Evolutionary conservation across 2,329 filamentous ascomycete genomes (phyloP).

Genomic region (Hypoxylon sp.): DNA sequence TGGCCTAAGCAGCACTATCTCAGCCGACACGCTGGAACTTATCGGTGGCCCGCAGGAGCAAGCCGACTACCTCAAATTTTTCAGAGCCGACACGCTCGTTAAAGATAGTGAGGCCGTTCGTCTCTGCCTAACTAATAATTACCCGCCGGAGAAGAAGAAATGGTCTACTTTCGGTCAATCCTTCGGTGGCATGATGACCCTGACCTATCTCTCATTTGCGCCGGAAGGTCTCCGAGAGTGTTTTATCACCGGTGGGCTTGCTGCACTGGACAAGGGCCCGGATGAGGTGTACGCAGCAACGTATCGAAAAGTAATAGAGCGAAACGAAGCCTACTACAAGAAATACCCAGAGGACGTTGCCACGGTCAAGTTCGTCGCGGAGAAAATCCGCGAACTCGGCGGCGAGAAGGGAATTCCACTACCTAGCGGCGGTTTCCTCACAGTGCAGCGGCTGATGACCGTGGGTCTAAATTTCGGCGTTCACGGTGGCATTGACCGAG

Average conservation of each 20-base stretch:
- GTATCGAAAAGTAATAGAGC: conserved; percentile 76
- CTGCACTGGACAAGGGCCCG: conserved; percentile 78
- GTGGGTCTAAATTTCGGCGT: conserved; percentile 84
- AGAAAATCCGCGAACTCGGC: conserved; percentile 71
- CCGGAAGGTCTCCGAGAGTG: conserved; percentile 84
- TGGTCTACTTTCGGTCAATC: conserved; percentile 93
- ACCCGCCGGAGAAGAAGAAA: conserved; percentile 77
- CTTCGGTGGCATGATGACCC: conserved; percentile 88
- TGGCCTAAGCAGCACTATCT: conserved; percentile 85
- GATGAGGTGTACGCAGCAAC: conserved; percentile 83
- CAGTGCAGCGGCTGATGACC: conserved; percentile 80
- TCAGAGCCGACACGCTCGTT: conserved; percentile 92
- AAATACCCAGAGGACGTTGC: conserved; percentile 88
- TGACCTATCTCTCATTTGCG: conserved; percentile 87
- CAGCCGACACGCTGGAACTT: conserved; percentile 76
- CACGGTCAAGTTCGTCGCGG: conserved; percentile 75
- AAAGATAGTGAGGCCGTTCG: conserved; percentile 90
- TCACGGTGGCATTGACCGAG: conserved; percentile 80
- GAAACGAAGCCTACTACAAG: conserved; percentile 84
- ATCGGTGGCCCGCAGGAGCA: conserved; percentile 77
- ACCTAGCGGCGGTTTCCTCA: conserved; percentile 80
- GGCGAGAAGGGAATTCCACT: conserved; percentile 68
- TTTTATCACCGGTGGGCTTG: conserved; percentile 87
- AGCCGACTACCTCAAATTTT: conserved; percentile 84
- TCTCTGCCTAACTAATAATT: conserved; percentile 78